These are phyloP conservation scores for Fusarium stilboides DNA, from an alignment of 2,329 filamentous ascomycete species.

Conservation along the genomic window DNA sequence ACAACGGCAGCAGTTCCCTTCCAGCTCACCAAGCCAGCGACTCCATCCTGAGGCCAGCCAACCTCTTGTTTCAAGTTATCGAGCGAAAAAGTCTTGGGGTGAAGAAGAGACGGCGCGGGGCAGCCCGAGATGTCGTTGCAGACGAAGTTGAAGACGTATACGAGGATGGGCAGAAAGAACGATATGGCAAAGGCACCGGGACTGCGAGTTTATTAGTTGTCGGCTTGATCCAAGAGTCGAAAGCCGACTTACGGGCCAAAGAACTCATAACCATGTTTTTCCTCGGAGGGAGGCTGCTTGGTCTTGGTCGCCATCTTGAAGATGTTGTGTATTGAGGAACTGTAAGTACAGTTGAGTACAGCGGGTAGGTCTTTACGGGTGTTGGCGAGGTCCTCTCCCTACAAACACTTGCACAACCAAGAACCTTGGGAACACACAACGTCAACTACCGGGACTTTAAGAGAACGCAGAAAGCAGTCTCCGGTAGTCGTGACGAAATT, in stretches of 20 bases:
- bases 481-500: slow-evolving; percentile 28
- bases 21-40: slow-evolving; percentile 79
- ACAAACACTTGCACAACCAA: neutral
- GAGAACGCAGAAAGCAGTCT: slow-evolving; percentile 1
- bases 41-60: slow-evolving; percentile 82
- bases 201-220: slow-evolving; percentile 61
- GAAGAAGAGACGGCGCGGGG: slow-evolving; percentile 84
- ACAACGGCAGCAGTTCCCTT: slow-evolving; percentile 78
- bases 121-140: slow-evolving; percentile 96
- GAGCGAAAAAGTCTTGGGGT: slow-evolving; percentile 79
- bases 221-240: neutral
- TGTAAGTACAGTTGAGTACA: slow-evolving; percentile 5
- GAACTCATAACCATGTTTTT: slow-evolving; percentile 67
- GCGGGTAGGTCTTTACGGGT: slow-evolving; percentile 10
- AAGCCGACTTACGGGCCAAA: slow-evolving; percentile 63
- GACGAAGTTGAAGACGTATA: slow-evolving; percentile 85
- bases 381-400: slow-evolving; percentile 4
- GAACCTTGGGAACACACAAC: slow-evolving; percentile 18
- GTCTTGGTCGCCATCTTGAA: slow-evolving; percentile 53
- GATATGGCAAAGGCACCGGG: slow-evolving; percentile 83
- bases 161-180: slow-evolving; percentile 82
- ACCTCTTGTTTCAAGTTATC: slow-evolving; percentile 83
- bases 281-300: slow-evolving; percentile 46
- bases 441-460: slow-evolving; percentile 9
- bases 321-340: slow-evolving; percentile 22